phyloP scores from a whole-genome alignment of 768 basidiomycete species.

The Candolleomyces aberdarensis region DNA sequence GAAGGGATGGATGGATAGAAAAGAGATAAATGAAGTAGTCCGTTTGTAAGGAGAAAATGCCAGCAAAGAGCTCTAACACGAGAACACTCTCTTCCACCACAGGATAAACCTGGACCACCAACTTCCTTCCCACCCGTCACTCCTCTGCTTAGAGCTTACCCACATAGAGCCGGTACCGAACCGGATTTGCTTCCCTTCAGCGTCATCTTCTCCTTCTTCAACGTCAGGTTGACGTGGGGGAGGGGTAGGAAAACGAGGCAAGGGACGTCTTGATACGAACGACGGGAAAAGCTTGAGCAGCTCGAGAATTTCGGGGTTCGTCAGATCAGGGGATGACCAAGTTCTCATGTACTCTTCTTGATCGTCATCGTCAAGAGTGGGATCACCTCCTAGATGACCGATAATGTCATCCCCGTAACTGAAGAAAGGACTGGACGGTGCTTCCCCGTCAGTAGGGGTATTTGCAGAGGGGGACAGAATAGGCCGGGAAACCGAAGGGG shows the following conservation, averaged over 20 bases:
- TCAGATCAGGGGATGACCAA: constrained; percentile 80
- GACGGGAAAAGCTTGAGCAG: constrained; percentile 75
- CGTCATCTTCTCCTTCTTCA: constrained; percentile 65
- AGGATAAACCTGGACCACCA: constrained; percentile 77
- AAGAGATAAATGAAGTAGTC: constrained; percentile 9
- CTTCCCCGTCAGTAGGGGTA: constrained; percentile 30
- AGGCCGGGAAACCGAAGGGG: constrained; percentile 52
- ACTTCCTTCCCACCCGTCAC: constrained; percentile 66
- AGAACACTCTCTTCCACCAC: constrained; percentile 81
- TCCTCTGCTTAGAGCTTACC: constrained; percentile 60
- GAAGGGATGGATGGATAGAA: neutral
- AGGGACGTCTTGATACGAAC: constrained; percentile 64
- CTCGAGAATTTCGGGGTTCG: constrained; percentile 68
- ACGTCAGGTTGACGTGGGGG: constrained; percentile 48
- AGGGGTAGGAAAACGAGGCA: constrained; percentile 65
- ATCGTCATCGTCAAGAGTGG: constrained; percentile 25
- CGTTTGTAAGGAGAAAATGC: neutral
- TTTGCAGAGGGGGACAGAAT: constrained; percentile 48
- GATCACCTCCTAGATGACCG: constrained; percentile 23
- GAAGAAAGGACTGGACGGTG: constrained; percentile 36
- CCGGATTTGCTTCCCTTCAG: constrained; percentile 55
- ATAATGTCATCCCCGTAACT: constrained; percentile 37
- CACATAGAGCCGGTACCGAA: constrained; percentile 87
- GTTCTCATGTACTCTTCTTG: constrained; percentile 60
- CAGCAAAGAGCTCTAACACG: constrained; percentile 35